phyloP scores from a whole-genome alignment of 305 asterid species.

The Fraxinus nigra region DNA sequence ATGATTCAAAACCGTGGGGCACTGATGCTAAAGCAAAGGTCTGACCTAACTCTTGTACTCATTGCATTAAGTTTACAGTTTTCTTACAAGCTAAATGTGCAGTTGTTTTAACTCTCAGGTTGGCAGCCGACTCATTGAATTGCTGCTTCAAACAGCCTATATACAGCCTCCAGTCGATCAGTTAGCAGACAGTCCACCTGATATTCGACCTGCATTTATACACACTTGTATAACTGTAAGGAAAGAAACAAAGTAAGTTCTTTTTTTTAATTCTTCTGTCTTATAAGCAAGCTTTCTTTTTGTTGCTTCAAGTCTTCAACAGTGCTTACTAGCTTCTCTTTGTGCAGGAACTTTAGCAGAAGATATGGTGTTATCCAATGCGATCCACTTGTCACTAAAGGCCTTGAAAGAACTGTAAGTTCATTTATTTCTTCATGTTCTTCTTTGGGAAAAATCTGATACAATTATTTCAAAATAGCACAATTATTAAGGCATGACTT shows the following conservation, averaged over 20 bases:
- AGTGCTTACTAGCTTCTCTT: constrained; percentile 31
- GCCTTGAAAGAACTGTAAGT: constrained; percentile 87
- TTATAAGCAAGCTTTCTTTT: constrained; percentile 11
- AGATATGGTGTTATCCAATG: constrained; percentile 85
- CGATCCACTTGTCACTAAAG: constrained; percentile 76
- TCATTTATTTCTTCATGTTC: constrained; percentile 1
- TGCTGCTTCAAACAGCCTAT: constrained; percentile 80
- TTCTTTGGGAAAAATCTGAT: constrained; percentile 13
- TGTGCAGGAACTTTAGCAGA: constrained; percentile 57
- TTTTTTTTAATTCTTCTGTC: not conserved
- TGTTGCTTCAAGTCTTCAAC: constrained; percentile 18
- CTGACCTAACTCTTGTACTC: constrained; percentile 22
- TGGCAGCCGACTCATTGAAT: constrained; percentile 82
- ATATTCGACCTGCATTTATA: constrained; percentile 86
- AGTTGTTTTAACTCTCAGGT: constrained; percentile 51
- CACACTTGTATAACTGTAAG: constrained; percentile 59
- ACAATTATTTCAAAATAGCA: constrained; percentile 10
- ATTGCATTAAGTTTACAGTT: constrained; percentile 16
- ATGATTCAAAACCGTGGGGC: constrained; percentile 74
- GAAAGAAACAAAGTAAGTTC: constrained; percentile 51
- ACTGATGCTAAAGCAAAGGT: constrained; percentile 86
- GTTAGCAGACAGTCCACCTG: constrained; percentile 66
- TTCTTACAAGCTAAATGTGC: constrained; percentile 10
- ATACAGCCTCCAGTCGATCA: constrained; percentile 74
- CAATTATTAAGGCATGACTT: constrained; percentile 13